Conservation (phyloP, 306 rosid species). For the Quercus robur region DNA sequence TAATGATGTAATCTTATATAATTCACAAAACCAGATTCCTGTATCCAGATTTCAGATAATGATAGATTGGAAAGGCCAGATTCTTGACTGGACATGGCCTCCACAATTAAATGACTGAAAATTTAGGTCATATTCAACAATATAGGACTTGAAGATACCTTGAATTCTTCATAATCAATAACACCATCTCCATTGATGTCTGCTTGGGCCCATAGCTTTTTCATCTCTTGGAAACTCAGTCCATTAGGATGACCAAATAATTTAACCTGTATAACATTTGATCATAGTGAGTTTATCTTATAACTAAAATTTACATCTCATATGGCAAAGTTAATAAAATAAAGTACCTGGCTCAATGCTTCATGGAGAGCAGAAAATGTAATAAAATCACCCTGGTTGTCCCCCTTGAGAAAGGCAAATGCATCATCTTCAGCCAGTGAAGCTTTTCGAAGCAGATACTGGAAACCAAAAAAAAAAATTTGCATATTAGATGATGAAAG, state of each 20-base stretch:
- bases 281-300: constrained; percentile 16
- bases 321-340: not conserved
- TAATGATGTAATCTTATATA: not conserved
- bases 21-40: not conserved
- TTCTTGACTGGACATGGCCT: not conserved
- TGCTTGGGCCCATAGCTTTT: constrained; percentile 83
- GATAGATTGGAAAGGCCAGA: not conserved
- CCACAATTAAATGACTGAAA: not conserved
- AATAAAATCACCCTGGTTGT: constrained; percentile 48
- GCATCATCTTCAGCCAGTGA: constrained; percentile 78
- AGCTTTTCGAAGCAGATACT: constrained; percentile 73
- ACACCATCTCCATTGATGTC: constrained; percentile 72
- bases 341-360: constrained; percentile 68
- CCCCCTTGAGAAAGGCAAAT: constrained; percentile 78
- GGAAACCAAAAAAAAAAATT: constrained; percentile 9
- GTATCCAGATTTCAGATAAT: not conserved
- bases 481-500: not conserved
- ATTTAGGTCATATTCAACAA: not conserved
- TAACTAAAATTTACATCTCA: not conserved
- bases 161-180: constrained; percentile 69
- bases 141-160: constrained; percentile 44
- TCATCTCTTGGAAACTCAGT: constrained; percentile 67
- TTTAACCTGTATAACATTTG: constrained; percentile 50
- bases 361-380: constrained; percentile 62
- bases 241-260: constrained; percentile 64